These are phyloP conservation scores for Cercospora sojina DNA, from an alignment of 2,329 filamentous ascomycete species.

Conservation along the genomic window DNA sequence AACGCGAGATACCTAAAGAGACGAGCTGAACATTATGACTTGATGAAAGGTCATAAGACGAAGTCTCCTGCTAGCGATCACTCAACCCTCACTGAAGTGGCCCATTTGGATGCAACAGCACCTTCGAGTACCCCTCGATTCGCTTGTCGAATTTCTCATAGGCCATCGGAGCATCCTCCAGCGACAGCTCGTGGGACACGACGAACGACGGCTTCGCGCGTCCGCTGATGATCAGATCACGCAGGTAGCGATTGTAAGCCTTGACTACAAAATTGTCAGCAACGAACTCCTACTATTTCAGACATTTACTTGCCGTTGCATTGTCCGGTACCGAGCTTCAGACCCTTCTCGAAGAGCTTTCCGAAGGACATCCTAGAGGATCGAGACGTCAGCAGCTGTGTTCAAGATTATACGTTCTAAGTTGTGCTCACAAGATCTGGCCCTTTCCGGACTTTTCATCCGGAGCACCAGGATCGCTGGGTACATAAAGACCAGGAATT, in stretches of 20 bases:
- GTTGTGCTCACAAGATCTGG: constrained; percentile 50
- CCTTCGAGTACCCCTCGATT: constrained; percentile 67
- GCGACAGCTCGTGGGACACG: constrained; percentile 62
- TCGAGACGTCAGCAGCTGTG: not conserved
- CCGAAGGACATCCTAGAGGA: constrained; percentile 1
- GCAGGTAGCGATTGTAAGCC: constrained; percentile 64
- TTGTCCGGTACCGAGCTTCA: constrained; percentile 58
- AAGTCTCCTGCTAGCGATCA: no score
- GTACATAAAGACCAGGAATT: constrained; percentile 36
- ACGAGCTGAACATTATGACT: not conserved
- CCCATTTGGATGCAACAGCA: constrained; percentile 66
- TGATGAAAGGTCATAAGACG: no score
- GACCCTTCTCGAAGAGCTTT: constrained; percentile 62
- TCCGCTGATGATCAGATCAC: constrained; percentile 64
- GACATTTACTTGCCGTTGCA: not conserved
- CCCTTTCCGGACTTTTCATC: constrained; percentile 62
- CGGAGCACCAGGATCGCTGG: constrained; percentile 61
- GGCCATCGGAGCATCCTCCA: constrained; percentile 57
- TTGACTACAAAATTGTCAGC: constrained; percentile 49
- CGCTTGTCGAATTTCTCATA: constrained; percentile 63
- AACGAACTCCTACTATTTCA: not conserved
- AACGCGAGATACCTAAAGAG: not conserved
- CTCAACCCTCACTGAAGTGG: constrained; percentile 28
- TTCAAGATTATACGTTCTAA: not conserved
- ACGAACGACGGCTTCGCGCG: constrained; percentile 67